Evolutionary conservation across 345 rosid species (phyloP).

Genomic region (Atalantia buxifolia): DNA sequence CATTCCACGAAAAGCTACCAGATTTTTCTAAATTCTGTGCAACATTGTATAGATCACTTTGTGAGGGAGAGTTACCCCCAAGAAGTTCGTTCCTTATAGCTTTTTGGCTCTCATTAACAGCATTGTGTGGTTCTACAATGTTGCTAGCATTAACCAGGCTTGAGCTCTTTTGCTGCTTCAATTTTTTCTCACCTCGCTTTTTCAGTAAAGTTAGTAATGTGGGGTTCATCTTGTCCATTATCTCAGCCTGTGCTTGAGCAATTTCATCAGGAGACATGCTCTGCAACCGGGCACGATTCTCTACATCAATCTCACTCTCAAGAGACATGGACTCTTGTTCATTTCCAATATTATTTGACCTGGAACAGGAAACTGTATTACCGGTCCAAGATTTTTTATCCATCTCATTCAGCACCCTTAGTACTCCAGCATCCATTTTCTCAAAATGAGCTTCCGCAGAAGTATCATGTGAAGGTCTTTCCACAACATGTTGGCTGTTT

Average conservation of each 20-base stretch:
- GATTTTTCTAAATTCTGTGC: constrained; percentile 27
- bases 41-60: constrained; percentile 19
- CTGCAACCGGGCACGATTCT: constrained; percentile 58
- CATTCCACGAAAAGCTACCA: constrained; percentile 53
- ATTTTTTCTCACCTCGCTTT: constrained; percentile 57
- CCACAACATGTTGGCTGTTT: constrained; percentile 3
- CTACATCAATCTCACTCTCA: constrained; percentile 76
- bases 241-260: constrained; percentile 75
- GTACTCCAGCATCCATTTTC: constrained; percentile 10
- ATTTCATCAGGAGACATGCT: constrained; percentile 76
- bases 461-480: constrained; percentile 15
- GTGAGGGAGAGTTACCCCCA: constrained; percentile 19
- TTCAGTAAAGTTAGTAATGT: constrained; percentile 56
- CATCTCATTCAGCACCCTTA: constrained; percentile 2
- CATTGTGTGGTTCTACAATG: constrained; percentile 1
- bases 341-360: constrained; percentile 24
- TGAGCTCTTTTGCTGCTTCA: constrained; percentile 44
- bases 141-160: constrained; percentile 17
- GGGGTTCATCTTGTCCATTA: constrained; percentile 78
- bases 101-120: constrained; percentile 21
- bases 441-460: constrained; percentile 4
- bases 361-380: constrained; percentile 24
- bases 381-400: constrained; percentile 5
- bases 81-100: constrained; percentile 20
- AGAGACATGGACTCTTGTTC: constrained; percentile 40